A percentile compares a stretch with the other conserved stretches of the same genome.
Conservation (phyloP, 1,139 yeast genomes). For the Suhomyces chickasaworum region DNA sequence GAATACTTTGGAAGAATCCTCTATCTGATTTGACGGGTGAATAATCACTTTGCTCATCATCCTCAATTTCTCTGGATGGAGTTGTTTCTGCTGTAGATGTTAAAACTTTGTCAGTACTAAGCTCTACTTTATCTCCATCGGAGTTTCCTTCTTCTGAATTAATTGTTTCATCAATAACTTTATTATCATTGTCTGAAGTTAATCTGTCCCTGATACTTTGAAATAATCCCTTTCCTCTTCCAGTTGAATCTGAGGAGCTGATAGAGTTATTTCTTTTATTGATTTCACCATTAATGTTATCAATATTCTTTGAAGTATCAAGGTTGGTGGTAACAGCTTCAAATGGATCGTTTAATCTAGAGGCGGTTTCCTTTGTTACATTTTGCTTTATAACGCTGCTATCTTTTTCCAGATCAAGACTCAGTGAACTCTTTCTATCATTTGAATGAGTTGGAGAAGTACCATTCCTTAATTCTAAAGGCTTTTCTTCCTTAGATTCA, state of each 20-base stretch:
- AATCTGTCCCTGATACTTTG: conserved; percentile 39
- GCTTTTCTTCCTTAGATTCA: conserved; percentile 29
- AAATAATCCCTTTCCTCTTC: conserved; percentile 36
- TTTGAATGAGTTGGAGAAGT: conserved; percentile 11
- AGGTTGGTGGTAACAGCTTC: conserved; percentile 11
- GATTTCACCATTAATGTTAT: conserved; percentile 16
- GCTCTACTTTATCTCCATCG: conserved; percentile 24
- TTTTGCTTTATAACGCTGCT: conserved; percentile 11
- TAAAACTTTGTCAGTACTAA: conserved; percentile 20
- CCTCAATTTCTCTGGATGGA: conserved; percentile 29
- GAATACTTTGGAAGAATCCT: conserved; percentile 24
- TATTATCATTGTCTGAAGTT: conserved; percentile 19
- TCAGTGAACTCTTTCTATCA: conserved; percentile 12
- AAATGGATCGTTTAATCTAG: conserved; percentile 23
- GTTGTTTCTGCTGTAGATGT: conserved; percentile 37
- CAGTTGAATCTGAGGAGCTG: conserved; percentile 11
- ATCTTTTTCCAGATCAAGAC: conserved; percentile 9
- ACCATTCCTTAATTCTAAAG: conserved; percentile 5
- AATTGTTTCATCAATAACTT: conserved; percentile 15
- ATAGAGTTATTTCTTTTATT: conserved; percentile 6
- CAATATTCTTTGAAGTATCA: conserved; percentile 4
- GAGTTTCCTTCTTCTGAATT: conserved; percentile 19
- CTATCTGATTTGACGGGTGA: conserved; percentile 16
- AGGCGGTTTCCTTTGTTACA: neutral
- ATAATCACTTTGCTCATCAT: conserved; percentile 17